A percentile compares a stretch with the other conserved stretches of the same genome.
Evolutionary conservation across 345 rosid species (phyloP).

Genomic region (Balakata baccata): DNA sequence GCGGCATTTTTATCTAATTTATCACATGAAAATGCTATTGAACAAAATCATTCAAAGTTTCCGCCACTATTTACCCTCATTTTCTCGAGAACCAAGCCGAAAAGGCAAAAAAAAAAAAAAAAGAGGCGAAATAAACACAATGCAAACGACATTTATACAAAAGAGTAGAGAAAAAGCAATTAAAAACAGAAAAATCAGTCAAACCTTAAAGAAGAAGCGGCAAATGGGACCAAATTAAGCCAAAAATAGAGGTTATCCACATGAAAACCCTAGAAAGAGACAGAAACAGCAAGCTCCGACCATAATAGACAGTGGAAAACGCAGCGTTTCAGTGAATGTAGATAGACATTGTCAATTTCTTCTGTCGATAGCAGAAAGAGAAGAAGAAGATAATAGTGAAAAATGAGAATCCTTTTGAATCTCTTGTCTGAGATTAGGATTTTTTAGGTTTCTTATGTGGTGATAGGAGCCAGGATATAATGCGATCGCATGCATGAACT

Average conservation of each 20-base stretch:
- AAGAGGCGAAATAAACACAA: neutral
- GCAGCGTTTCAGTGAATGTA: neutral
- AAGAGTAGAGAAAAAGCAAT: neutral
- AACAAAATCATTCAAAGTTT: neutral
- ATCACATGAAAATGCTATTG: neutral
- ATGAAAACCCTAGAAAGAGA: conserved; percentile 2
- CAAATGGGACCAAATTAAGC: neutral
- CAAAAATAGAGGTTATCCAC: neutral
- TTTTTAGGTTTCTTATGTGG: conserved; percentile 14
- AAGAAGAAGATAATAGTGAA: neutral
- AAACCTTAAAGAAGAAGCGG: conserved; percentile 7
- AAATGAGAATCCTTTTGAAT: conserved; percentile 21
- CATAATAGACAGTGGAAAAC: neutral
- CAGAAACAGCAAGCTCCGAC: neutral
- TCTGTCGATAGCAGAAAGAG: neutral
- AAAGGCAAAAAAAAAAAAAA: neutral
- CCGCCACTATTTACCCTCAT: neutral
- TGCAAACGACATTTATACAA: neutral
- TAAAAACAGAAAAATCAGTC: neutral
- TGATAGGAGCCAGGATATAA: conserved; percentile 9
- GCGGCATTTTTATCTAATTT: neutral
- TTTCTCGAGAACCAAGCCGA: conserved; percentile 24
- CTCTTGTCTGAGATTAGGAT: conserved; percentile 24
- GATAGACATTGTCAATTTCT: neutral
- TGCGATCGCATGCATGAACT: conserved; percentile 25